Conservation (phyloP, 2,329 filamentous ascomycete genomes). For the Claviceps humidiphila region DNA sequence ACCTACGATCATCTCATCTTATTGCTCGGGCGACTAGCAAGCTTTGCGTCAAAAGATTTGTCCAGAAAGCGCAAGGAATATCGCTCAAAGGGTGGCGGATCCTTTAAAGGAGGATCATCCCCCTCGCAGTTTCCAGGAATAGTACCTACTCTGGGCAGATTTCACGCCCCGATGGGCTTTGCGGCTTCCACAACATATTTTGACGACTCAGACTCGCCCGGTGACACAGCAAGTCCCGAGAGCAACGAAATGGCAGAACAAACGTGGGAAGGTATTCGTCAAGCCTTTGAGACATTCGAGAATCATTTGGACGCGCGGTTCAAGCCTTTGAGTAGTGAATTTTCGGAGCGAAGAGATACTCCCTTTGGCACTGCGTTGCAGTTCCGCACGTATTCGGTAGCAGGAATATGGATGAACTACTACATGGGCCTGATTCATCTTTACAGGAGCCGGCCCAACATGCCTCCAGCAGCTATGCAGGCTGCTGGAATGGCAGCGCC, state of each 20-base stretch:
- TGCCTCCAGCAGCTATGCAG: constrained; percentile 83
- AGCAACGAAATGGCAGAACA: constrained; percentile 55
- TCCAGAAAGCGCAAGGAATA: constrained; percentile 59
- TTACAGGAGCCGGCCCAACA: constrained; percentile 70
- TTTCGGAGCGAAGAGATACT: constrained; percentile 43
- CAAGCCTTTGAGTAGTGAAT: constrained; percentile 58
- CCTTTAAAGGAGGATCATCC: constrained; percentile 16
- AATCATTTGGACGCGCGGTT: constrained; percentile 61
- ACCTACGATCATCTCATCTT: constrained; percentile 81
- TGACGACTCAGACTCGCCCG: constrained; percentile 28
- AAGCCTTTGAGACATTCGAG: constrained; percentile 56
- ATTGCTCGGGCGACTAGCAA: constrained; percentile 63
- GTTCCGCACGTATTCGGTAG: constrained; percentile 79
- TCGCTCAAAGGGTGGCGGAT: constrained; percentile 16
- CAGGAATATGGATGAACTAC: constrained; percentile 75
- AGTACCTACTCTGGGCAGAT: constrained; percentile 36
- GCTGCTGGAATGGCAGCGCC: constrained; percentile 66
- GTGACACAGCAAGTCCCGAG: constrained; percentile 46
- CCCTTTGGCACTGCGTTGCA: constrained; percentile 74
- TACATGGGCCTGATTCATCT: constrained; percentile 75
- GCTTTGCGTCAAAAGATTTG: constrained; percentile 67
- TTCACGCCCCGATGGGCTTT: constrained; percentile 41
- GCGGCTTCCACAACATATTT: constrained; percentile 33
- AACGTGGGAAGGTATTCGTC: constrained; percentile 67
- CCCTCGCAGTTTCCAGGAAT: constrained; percentile 41